Percentiles rank a stretch among this genome's conserved stretches.
Evolutionary conservation across 805 yeast genomes (phyloP).

Genomic region (Candida ipomoeae): DNA sequence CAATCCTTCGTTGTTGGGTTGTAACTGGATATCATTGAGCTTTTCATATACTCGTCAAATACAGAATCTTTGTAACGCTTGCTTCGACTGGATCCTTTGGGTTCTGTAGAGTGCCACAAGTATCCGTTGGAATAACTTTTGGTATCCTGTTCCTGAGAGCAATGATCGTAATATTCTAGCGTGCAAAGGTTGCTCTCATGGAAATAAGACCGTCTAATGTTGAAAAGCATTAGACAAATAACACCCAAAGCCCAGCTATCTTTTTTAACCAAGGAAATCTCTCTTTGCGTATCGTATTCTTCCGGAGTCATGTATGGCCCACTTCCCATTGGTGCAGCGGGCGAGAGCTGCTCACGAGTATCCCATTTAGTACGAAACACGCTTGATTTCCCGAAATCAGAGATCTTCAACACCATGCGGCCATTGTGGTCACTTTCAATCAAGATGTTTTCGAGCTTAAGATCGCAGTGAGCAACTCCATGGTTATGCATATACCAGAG

Average conservation of each 20-base stretch:
- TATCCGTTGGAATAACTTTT: constrained; percentile 23
- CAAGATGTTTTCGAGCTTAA: constrained; percentile 83
- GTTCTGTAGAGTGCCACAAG: constrained; percentile 32
- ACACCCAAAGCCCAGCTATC: constrained; percentile 91
- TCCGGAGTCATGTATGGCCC: constrained; percentile 93
- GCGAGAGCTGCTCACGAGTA: constrained; percentile 37
- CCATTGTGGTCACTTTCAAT: constrained; percentile 37
- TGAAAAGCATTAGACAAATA: constrained; percentile 26
- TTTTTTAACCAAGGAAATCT: constrained; percentile 71
- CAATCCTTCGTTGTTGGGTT: constrained; percentile 29
- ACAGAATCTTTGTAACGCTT: constrained; percentile 26
- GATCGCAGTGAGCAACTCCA: constrained; percentile 92
- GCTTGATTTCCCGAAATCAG: constrained; percentile 89
- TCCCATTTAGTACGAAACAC: constrained; percentile 93
- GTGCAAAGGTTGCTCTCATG: constrained; percentile 14
- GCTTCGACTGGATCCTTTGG: constrained; percentile 4
- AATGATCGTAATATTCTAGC: constrained; percentile 15
- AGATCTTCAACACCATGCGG: constrained; percentile 25
- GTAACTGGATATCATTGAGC: constrained; percentile 40
- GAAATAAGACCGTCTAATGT: constrained; percentile 27
- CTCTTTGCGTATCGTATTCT: constrained; percentile 45
- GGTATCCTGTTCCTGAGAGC: constrained; percentile 15
- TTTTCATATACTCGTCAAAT: constrained; percentile 40
- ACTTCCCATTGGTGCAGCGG: constrained; percentile 76
- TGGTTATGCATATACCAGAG: constrained; percentile 80